These are phyloP conservation scores for Conringia planisiliqua DNA, from an alignment of 345 rosid genomes.

Conservation along the genomic window DNA sequence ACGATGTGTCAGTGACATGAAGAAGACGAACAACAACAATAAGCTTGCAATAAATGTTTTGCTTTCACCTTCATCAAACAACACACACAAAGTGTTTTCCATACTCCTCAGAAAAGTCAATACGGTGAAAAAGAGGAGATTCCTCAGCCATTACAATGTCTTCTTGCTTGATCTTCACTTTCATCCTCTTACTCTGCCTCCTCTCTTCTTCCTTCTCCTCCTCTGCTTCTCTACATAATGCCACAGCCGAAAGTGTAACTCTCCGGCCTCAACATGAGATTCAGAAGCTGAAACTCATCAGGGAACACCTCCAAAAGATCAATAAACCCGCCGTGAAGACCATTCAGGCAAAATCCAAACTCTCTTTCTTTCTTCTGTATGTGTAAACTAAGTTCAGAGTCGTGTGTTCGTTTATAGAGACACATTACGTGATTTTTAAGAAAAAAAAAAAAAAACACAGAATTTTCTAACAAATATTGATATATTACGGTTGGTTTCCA, in stretches of 20 bases:
- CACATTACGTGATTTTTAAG: not conserved
- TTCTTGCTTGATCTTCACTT: constrained; percentile 42
- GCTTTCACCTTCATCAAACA: constrained; percentile 45
- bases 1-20: constrained; percentile 46
- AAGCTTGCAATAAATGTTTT: constrained; percentile 48
- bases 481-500: not conserved
- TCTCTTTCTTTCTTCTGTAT: not conserved
- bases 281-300: constrained; percentile 50
- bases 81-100: constrained; percentile 28
- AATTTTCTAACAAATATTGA: not conserved
- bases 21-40: constrained; percentile 43
- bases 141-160: constrained; percentile 49
- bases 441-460: not conserved
- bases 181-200: constrained; percentile 43
- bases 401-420: not conserved
- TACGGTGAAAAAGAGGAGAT: constrained; percentile 43
- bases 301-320: constrained; percentile 61
- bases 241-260: constrained; percentile 31
- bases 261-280: constrained; percentile 59
- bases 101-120: constrained; percentile 40
- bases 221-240: constrained; percentile 32
- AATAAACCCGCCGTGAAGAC: constrained; percentile 83
- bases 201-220: constrained; percentile 37
- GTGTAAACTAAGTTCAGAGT: not conserved
- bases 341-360: constrained; percentile 53